Conservation (phyloP, 2,329 filamentous ascomycete species). For the Microdochium paspali region DNA sequence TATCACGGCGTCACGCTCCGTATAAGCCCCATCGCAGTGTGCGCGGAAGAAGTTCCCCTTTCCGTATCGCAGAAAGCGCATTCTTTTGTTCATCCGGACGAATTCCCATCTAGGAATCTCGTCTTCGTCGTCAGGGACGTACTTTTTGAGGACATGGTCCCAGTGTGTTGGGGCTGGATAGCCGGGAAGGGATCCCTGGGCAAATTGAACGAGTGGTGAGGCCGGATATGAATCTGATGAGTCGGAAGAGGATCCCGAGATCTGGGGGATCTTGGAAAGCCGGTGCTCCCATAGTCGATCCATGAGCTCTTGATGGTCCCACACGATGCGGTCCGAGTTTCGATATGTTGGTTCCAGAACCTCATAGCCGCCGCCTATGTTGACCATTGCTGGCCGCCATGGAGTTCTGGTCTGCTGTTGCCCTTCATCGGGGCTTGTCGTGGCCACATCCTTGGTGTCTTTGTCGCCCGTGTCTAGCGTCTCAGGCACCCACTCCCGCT, state of each 20-base stretch:
- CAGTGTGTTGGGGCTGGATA: constrained; percentile 13
- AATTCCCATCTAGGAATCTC: constrained; percentile 27
- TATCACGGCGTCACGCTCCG: constrained; percentile 21
- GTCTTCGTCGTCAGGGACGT: background rate
- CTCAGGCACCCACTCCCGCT: constrained; percentile 22
- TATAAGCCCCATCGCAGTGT: constrained; percentile 60
- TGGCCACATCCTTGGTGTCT: background rate
- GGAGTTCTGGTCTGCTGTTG: constrained; percentile 13
- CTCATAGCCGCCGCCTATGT: constrained; percentile 53
- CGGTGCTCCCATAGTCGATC: constrained; percentile 44
- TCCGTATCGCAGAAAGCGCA: constrained; percentile 67
- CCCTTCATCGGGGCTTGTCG: too few species aligned
- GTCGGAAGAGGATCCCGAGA: constrained; percentile 12
- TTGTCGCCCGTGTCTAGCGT: constrained; percentile 1
- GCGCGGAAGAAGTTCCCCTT: constrained; percentile 64
- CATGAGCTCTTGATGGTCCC: constrained; percentile 55
- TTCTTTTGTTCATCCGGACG: constrained; percentile 55
- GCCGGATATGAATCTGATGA: background rate
- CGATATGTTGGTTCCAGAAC: constrained; percentile 46
- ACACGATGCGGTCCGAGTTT: constrained; percentile 69
- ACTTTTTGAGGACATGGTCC: background rate
- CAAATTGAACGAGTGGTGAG: constrained; percentile 12
- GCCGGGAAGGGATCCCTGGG: constrained; percentile 21
- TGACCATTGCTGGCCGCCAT: constrained; percentile 64
- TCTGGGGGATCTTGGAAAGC: constrained; percentile 21